Conservation (phyloP, 257 asterid species). For the Ballota nigra region DNA sequence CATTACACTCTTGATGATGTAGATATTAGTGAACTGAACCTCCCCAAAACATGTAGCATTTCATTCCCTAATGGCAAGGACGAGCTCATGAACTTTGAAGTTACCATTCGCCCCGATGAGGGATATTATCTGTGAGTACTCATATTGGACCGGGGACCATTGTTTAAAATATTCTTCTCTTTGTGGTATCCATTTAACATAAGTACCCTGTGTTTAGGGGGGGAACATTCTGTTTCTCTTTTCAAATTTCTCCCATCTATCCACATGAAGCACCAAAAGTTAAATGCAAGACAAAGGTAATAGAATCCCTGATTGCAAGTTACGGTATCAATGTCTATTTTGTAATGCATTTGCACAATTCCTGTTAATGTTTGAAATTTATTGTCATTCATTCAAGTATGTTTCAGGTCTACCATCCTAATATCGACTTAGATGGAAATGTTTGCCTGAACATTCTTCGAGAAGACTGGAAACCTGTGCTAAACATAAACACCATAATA, state of each 20-base stretch:
- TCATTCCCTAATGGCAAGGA: slow-evolving; percentile 92
- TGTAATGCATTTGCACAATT: not conserved
- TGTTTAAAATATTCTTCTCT: not conserved
- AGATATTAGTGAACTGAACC: slow-evolving; percentile 90
- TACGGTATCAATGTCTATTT: not conserved
- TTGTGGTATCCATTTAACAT: slow-evolving; percentile 11
- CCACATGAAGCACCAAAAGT: slow-evolving; percentile 99
- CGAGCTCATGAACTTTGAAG: slow-evolving; percentile 96
- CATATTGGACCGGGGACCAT: not conserved
- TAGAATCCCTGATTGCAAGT: not conserved
- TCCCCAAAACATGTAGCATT: slow-evolving; percentile 79
- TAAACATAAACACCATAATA: slow-evolving; percentile 83
- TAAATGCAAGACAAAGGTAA: slow-evolving; percentile 98
- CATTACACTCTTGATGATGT: slow-evolving; percentile 18
- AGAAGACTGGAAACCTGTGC: slow-evolving; percentile 99
- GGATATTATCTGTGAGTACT: slow-evolving; percentile 75
- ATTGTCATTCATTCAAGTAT: not conserved
- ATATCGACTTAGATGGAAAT: slow-evolving; percentile 93
- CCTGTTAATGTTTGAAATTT: not conserved
- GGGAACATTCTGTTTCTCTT: slow-evolving; percentile 84
- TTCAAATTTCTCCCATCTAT: slow-evolving; percentile 85
- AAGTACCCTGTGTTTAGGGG: slow-evolving; percentile 42
- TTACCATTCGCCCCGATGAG: slow-evolving; percentile 85
- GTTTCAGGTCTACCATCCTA: slow-evolving; percentile 91
- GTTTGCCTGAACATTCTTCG: slow-evolving; percentile 98